phyloP scores from a whole-genome alignment of 208 protist genomes.

The Leishmania guyanensis region DNA sequence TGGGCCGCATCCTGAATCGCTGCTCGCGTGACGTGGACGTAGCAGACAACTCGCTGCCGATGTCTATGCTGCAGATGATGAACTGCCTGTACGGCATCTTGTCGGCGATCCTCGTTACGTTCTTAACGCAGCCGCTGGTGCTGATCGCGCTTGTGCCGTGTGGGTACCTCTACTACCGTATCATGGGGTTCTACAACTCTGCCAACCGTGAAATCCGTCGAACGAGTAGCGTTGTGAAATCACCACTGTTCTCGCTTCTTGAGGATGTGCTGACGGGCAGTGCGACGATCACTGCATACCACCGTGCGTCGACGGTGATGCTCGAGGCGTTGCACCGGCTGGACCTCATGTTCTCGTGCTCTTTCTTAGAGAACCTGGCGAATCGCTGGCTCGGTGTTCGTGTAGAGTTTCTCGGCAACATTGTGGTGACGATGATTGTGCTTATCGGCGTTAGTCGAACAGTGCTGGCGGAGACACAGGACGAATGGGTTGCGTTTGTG shows the following conservation, averaged over 20 bases:
- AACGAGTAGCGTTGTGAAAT: slow-evolving; percentile 84
- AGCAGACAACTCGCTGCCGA: slow-evolving; percentile 67
- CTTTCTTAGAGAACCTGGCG: slow-evolving; percentile 48
- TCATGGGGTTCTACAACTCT: slow-evolving; percentile 90
- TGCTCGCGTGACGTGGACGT: slow-evolving; percentile 92
- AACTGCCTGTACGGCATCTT: slow-evolving; percentile 47
- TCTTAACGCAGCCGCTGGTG: slow-evolving; percentile 46
- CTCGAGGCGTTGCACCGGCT: slow-evolving; percentile 47
- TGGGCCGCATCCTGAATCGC: slow-evolving; percentile 95
- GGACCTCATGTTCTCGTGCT: slow-evolving; percentile 52
- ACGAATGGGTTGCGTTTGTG: slow-evolving; percentile 5
- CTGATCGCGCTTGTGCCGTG: slow-evolving; percentile 52
- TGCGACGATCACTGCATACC: slow-evolving; percentile 85
- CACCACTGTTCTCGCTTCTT: slow-evolving; percentile 89
- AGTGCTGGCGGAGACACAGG: background rate
- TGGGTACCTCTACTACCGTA: slow-evolving; percentile 83
- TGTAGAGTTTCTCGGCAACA: slow-evolving; percentile 76
- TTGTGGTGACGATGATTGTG: slow-evolving; percentile 63
- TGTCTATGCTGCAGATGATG: slow-evolving; percentile 27
- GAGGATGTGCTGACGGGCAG: slow-evolving; percentile 89
- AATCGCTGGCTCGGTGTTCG: slow-evolving; percentile 92
- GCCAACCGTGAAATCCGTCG: slow-evolving; percentile 90
- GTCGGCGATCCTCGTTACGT: slow-evolving; percentile 56
- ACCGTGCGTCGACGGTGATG: slow-evolving; percentile 6
- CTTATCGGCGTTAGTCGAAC: slow-evolving; percentile 31